Evolutionary conservation across 208 protist species (phyloP).

Genomic region (Vickermania spadyakhi): DNA sequence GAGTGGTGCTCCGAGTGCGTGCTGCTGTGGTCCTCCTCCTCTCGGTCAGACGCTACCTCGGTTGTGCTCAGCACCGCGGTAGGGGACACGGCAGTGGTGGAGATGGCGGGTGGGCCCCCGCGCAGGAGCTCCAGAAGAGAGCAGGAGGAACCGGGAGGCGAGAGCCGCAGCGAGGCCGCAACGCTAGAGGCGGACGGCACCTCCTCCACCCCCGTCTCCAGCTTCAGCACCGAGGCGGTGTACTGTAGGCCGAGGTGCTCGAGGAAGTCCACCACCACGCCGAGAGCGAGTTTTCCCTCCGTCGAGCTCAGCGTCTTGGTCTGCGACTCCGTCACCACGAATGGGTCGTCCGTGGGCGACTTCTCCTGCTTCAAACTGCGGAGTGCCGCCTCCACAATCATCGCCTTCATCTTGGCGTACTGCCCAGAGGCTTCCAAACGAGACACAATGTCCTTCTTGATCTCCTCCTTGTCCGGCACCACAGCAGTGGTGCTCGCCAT

Average conservation of each 20-base stretch:
- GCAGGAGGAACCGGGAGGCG: not conserved
- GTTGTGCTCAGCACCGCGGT: not conserved
- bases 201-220: constrained; percentile 47
- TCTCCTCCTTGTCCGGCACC: constrained; percentile 13
- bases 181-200: not conserved
- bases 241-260: constrained; percentile 65
- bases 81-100: not conserved
- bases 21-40: not conserved
- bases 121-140: not conserved
- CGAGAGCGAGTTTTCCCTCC: constrained; percentile 34
- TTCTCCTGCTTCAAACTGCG: constrained; percentile 11
- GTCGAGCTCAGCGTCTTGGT: constrained; percentile 21
- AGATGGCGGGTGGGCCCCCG: not conserved
- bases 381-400: constrained; percentile 80
- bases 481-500: not conserved
- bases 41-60: not conserved
- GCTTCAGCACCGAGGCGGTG: constrained; percentile 60
- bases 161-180: not conserved
- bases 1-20: not conserved
- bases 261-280: constrained; percentile 55
- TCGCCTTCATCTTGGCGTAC: constrained; percentile 78
- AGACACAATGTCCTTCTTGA: constrained; percentile 61
- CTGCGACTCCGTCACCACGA: constrained; percentile 33
- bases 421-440: constrained; percentile 65
- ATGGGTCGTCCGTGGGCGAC: constrained; percentile 10